Evolutionary conservation across 2,329 filamentous ascomycete species (phyloP).

Genomic region (Aspergillus ustus): DNA sequence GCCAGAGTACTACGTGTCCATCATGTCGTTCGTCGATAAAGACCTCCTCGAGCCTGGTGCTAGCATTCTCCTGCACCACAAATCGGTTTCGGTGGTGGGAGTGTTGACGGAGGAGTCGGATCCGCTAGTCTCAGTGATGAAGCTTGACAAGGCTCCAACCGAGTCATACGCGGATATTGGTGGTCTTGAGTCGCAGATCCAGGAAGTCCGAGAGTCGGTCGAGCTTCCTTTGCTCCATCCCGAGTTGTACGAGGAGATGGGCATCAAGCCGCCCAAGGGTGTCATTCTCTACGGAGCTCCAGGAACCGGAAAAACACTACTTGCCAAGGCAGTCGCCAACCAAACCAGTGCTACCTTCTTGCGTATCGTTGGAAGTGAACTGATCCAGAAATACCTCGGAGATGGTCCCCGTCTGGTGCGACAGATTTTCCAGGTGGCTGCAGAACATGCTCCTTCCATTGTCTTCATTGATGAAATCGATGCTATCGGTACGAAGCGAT

Average conservation of each 20-base stretch:
- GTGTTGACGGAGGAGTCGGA: slow-evolving; percentile 96
- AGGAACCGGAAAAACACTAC: slow-evolving; percentile 92
- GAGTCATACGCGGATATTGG: slow-evolving; percentile 99
- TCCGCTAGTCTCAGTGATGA: slow-evolving; percentile 97
- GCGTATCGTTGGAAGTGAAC: slow-evolving; percentile 92
- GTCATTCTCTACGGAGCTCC: slow-evolving; percentile 98
- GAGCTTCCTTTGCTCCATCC: slow-evolving; percentile 93
- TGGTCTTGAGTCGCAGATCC: slow-evolving; percentile 91
- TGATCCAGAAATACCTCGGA: slow-evolving; percentile 98
- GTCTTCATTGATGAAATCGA: slow-evolving; percentile 99
- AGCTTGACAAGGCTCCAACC: slow-evolving; percentile 96
- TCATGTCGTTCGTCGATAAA: slow-evolving; percentile 99
- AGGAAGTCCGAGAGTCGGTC: slow-evolving; percentile 96
- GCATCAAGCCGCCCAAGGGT: slow-evolving; percentile 99
- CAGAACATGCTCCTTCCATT: slow-evolving; percentile 94
- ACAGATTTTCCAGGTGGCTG: slow-evolving; percentile 88
- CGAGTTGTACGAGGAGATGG: slow-evolving; percentile 99
- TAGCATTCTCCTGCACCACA: slow-evolving; percentile 94
- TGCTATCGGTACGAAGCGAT: slow-evolving; percentile 97
- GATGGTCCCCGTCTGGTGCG: slow-evolving; percentile 93
- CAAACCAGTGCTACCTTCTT: slow-evolving; percentile 99
- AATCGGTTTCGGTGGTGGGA: slow-evolving; percentile 96
- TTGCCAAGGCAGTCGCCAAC: slow-evolving; percentile 97
- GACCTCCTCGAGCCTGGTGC: slow-evolving; percentile 95
- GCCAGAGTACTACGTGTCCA: slow-evolving; percentile 98